Evolutionary conservation across 768 basidiomycete species (phyloP).

Genomic region (Pulveroboletus ravenelii): DNA sequence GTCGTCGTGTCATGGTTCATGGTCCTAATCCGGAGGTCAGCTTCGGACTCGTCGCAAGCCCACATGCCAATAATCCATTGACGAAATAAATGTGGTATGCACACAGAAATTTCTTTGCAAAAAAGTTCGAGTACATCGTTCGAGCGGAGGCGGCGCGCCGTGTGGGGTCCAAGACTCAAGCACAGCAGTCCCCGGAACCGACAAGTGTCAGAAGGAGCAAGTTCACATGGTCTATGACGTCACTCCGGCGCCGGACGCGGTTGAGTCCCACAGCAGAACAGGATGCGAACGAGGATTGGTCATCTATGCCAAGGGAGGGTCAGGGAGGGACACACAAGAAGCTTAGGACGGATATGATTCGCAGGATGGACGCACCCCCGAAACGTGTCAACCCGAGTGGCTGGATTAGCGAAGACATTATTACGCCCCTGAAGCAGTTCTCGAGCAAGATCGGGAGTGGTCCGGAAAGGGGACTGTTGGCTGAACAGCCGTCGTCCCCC

Average conservation of each 20-base stretch:
- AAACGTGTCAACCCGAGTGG: constrained; percentile 73
- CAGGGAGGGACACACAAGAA: constrained; percentile 20
- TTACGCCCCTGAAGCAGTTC: constrained; percentile 22
- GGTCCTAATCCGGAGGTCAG: constrained; percentile 69
- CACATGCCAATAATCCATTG: background rate
- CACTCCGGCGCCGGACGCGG: constrained; percentile 29
- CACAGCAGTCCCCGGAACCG: constrained; percentile 20
- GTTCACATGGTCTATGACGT: constrained; percentile 29
- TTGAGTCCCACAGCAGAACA: constrained; percentile 26
- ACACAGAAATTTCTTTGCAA: constrained; percentile 62
- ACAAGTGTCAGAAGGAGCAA: constrained; percentile 9
- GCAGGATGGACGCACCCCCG: constrained; percentile 63
- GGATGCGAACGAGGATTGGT: constrained; percentile 12
- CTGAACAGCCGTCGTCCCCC: constrained; percentile 7
- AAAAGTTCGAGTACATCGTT: constrained; percentile 60
- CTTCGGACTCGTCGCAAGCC: background rate
- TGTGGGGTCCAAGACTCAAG: constrained; percentile 17
- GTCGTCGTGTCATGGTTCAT: constrained; percentile 80
- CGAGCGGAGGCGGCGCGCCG: constrained; percentile 37
- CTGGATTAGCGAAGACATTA: constrained; percentile 49
- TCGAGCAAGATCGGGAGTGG: constrained; percentile 4
- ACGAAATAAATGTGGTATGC: background rate
- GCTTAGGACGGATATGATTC: constrained; percentile 72
- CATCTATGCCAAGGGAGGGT: constrained; percentile 15
- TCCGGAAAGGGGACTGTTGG: background rate